Evolutionary conservation across 257 asterid species (phyloP).

Genomic region (Forsythia suspensa): DNA sequence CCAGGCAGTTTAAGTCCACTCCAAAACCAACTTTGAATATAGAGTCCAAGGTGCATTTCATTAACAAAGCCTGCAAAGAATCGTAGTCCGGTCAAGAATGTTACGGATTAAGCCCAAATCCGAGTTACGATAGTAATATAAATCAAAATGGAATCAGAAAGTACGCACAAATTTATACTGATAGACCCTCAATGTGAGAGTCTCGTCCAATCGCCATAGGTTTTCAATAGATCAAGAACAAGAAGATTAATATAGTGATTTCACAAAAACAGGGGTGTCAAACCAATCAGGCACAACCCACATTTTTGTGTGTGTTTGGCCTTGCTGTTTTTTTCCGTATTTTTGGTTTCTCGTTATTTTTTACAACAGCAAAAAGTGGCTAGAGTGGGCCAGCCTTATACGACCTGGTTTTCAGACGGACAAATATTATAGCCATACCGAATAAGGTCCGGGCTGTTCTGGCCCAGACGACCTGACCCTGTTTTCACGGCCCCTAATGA

Average conservation of each 20-base stretch:
- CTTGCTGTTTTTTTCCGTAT: not conserved
- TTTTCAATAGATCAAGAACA: not conserved
- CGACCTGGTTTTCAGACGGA: too few species aligned
- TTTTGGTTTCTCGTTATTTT: too few species aligned
- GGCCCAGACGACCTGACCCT: too few species aligned
- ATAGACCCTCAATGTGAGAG: too few species aligned
- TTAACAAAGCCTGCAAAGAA: slow-evolving; percentile 53
- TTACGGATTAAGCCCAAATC: not conserved
- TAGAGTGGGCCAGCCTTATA: too few species aligned
- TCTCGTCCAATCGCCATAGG: not conserved
- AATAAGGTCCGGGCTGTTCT: too few species aligned
- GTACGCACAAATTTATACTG: too few species aligned
- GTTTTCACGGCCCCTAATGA: too few species aligned
- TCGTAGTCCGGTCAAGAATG: not conserved
- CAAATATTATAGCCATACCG: too few species aligned
- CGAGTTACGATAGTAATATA: not conserved
- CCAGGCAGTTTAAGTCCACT: slow-evolving; percentile 58
- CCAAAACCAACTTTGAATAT: slow-evolving; percentile 84
- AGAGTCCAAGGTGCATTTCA: slow-evolving; percentile 72
- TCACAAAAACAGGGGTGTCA: not conserved
- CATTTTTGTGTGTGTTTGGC: not conserved
- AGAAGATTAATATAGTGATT: not conserved
- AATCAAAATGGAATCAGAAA: not conserved
- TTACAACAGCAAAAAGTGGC: too few species aligned
- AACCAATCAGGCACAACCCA: not conserved